Conservation (phyloP, 768 basidiomycete genomes). For the Termitomyces sp. region DNA sequence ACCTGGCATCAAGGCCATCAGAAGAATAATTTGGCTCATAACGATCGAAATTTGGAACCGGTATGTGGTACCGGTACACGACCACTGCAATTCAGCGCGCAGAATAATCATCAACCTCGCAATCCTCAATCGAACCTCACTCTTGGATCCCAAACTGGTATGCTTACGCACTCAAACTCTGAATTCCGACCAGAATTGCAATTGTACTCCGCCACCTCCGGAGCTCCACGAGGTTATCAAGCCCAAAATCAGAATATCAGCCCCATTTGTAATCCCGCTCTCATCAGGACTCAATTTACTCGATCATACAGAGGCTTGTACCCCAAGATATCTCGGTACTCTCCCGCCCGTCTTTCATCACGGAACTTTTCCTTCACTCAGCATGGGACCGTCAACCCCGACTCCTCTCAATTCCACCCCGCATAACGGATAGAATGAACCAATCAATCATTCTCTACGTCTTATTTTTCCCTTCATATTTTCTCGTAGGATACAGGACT, state of each 20-base stretch:
- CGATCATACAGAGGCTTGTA: background rate
- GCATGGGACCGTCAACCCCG: background rate
- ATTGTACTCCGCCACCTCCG: background rate
- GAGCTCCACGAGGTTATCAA: slow-evolving; percentile 3
- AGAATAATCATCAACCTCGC: background rate
- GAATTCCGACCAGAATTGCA: background rate
- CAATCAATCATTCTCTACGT: background rate
- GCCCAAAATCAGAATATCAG: slow-evolving; percentile 12
- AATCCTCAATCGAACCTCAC: background rate
- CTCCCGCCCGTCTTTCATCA: background rate
- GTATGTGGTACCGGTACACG: background rate
- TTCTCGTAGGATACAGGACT: background rate
- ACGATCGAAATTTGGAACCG: background rate
- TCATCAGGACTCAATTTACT: background rate
- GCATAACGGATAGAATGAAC: background rate
- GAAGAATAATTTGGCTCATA: background rate
- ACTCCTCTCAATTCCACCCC: background rate
- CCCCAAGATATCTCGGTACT: background rate
- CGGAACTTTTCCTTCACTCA: background rate
- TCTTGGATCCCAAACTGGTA: background rate
- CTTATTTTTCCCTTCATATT: background rate
- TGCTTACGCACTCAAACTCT: too few species aligned
- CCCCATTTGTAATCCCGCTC: slow-evolving; percentile 2
- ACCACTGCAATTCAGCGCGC: background rate
- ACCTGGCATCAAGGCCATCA: slow-evolving; percentile 1